Conservation (phyloP, 805 yeast genomes). For the Teunomyces barrocoloradensis region DNA sequence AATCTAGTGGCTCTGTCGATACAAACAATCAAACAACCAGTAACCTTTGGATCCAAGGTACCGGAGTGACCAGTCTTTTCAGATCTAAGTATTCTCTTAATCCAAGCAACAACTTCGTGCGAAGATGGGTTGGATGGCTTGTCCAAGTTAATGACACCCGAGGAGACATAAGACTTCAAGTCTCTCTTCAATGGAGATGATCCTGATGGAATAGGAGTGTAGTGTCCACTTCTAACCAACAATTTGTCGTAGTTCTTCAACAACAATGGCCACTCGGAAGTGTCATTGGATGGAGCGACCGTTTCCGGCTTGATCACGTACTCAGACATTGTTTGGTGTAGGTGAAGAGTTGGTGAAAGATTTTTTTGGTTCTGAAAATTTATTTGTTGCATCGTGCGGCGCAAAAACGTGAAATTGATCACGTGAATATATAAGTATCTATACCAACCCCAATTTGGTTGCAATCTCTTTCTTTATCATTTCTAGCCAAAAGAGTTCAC, state of each 20-base stretch:
- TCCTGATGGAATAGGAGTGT: conserved; percentile 96
- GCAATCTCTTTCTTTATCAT: conserved; percentile 31
- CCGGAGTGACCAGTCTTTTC: conserved; percentile 99
- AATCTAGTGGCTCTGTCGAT: conserved; percentile 96
- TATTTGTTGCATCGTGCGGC: conserved; percentile 29
- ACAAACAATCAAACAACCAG: conserved; percentile 98
- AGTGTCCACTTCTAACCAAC: conserved; percentile 93
- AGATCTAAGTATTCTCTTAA: conserved; percentile 89
- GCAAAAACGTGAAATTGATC: conserved; percentile 5
- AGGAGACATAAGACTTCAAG: conserved; percentile 79
- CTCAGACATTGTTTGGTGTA: conserved; percentile 50
- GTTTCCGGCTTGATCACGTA: conserved; percentile 86
- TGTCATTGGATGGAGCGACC: conserved; percentile 73
- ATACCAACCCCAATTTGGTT: conserved; percentile 16
- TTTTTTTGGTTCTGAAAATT: conserved; percentile 2
- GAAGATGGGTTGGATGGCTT: conserved; percentile 98
- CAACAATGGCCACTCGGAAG: conserved; percentile 93
- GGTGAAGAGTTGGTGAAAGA: conserved; percentile 5
- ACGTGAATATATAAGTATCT: neutral
- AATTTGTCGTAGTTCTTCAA: conserved; percentile 92
- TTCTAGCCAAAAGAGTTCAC: conserved; percentile 44
- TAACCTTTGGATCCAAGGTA: conserved; percentile 97
- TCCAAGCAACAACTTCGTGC: conserved; percentile 99
- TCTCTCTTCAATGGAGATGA: conserved; percentile 94
- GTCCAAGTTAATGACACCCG: conserved; percentile 96